Conservation (phyloP, 352 stramenopile species). For the Pythium aristosporum region DNA sequence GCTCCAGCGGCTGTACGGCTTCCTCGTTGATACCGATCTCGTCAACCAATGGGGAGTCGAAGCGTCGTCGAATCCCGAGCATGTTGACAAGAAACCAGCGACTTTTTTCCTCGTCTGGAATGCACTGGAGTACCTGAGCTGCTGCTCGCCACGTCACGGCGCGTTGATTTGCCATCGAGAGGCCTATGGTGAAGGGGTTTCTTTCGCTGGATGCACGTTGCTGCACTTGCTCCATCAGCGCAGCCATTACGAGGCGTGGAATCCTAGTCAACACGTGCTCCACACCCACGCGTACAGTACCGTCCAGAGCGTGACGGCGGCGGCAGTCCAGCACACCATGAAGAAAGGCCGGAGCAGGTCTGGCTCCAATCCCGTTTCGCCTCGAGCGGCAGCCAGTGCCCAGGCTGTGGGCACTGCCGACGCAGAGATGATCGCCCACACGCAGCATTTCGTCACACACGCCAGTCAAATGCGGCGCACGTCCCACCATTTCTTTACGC, state of each 20-base stretch:
- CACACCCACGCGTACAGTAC: slow-evolving; percentile 40
- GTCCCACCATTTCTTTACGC: slow-evolving; percentile 38
- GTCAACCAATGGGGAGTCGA: slow-evolving; percentile 39
- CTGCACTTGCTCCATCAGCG: slow-evolving; percentile 58
- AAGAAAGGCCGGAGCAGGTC: slow-evolving; percentile 12
- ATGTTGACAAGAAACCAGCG: slow-evolving; percentile 36
- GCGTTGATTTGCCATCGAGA: slow-evolving; percentile 23
- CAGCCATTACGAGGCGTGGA: slow-evolving; percentile 57
- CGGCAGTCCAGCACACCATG: slow-evolving; percentile 14
- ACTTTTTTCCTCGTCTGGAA: slow-evolving; percentile 68
- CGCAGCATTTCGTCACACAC: slow-evolving; percentile 36
- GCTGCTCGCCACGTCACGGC: slow-evolving; percentile 23
- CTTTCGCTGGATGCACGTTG: slow-evolving; percentile 56
- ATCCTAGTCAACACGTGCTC: slow-evolving; percentile 56
- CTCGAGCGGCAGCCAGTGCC: background rate
- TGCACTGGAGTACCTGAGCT: slow-evolving; percentile 64
- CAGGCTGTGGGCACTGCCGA: slow-evolving; percentile 38
- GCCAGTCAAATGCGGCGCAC: slow-evolving; percentile 39
- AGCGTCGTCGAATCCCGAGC: slow-evolving; percentile 37
- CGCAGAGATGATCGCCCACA: slow-evolving; percentile 46
- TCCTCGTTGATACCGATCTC: slow-evolving; percentile 37
- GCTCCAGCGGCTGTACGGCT: slow-evolving; percentile 10
- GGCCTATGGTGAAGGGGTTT: slow-evolving; percentile 58
- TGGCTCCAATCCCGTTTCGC: background rate
- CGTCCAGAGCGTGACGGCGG: slow-evolving; percentile 16